Conservation (phyloP, 345 rosid genomes). For the Erucastrum elatum region DNA sequence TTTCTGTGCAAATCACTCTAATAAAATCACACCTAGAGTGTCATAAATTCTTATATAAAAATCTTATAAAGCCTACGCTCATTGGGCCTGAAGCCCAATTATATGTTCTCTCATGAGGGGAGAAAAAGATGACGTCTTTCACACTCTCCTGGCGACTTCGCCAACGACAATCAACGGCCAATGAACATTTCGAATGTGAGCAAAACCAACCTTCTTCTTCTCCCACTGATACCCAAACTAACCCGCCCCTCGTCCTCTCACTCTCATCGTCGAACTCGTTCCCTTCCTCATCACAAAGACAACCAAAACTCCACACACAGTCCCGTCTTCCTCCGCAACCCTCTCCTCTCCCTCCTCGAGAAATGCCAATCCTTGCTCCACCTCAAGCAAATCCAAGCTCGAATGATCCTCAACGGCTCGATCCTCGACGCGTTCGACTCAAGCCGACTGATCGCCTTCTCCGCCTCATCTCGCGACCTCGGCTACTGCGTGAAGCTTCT, state of each 20-base stretch:
- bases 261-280: constrained; percentile 39
- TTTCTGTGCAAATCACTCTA: too few relatives aligned
- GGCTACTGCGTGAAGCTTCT: constrained; percentile 57
- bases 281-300: constrained; percentile 48
- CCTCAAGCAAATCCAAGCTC: constrained; percentile 74
- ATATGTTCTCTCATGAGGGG: not conserved
- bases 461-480: constrained; percentile 55
- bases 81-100: not conserved
- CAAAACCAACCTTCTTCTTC: constrained; percentile 30
- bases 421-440: constrained; percentile 56
- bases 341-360: constrained; percentile 59
- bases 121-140: not conserved
- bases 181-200: constrained; percentile 44
- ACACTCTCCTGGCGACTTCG: not conserved
- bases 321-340: constrained; percentile 51
- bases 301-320: constrained; percentile 47
- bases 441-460: constrained; percentile 67
- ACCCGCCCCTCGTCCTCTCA: constrained; percentile 18
- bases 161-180: constrained; percentile 33
- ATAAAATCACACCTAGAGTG: too few relatives aligned
- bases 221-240: constrained; percentile 19
- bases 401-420: constrained; percentile 53
- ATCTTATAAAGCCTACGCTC: not conserved
- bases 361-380: constrained; percentile 57
- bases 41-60: too few relatives aligned